Evolutionary conservation across 495 filamentous ascomycete species (phyloP).

Genomic region (Podospora pseudoanserina): DNA sequence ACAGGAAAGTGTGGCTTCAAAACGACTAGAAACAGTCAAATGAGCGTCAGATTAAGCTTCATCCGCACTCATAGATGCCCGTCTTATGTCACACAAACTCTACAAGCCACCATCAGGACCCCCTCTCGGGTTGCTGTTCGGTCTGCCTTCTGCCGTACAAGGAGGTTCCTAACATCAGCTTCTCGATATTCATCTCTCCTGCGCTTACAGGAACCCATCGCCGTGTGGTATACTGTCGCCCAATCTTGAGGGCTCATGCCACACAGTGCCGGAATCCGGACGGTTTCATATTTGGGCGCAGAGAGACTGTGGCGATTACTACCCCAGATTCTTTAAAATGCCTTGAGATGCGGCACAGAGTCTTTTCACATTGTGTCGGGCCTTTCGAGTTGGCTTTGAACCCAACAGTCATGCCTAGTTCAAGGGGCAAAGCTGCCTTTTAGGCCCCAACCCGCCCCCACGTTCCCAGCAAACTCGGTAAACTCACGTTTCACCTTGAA

Average conservation of each 20-base stretch:
- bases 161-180: background rate
- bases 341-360: background rate
- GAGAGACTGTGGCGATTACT: background rate
- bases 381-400: background rate
- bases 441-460: background rate
- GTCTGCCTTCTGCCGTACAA: background rate
- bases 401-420: background rate
- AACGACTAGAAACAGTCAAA: background rate
- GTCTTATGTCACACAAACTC: slow-evolving; percentile 8
- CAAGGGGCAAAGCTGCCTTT: background rate
- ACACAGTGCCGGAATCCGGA: background rate
- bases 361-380: background rate
- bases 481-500: background rate
- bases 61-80: background rate
- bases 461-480: background rate
- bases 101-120: slow-evolving; percentile 5
- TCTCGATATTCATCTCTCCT: background rate
- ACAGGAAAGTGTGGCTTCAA: background rate
- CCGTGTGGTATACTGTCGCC: background rate
- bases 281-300: background rate
- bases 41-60: background rate
- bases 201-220: background rate
- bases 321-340: background rate
- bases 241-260: too few relatives aligned
- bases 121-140: background rate